These are phyloP conservation scores for Zygosaccharomyces gambellarensis DNA, from an alignment of 805 yeast genomes.

Conservation along the genomic window DNA sequence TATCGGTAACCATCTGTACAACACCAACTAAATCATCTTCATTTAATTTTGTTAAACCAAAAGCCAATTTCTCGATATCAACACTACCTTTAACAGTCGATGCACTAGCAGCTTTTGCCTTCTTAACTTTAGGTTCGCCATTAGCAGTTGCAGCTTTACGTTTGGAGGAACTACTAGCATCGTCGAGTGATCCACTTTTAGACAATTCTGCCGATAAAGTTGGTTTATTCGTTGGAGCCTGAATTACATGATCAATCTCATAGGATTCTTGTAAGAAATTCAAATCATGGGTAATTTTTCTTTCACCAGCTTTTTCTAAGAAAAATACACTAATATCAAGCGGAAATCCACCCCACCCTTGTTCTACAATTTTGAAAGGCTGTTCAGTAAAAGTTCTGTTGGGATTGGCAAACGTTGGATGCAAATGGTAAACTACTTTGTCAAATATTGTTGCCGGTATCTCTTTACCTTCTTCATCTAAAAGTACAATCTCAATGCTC, in stretches of 20 bases:
- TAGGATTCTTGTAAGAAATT: constrained; percentile 77
- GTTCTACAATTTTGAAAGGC: constrained; percentile 84
- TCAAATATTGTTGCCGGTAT: constrained; percentile 85
- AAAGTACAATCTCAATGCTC: constrained; percentile 70
- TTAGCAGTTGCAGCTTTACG: constrained; percentile 25
- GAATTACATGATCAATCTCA: constrained; percentile 68
- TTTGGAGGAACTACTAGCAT: constrained; percentile 28
- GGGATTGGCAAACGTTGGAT: constrained; percentile 92
- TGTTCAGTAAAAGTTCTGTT: constrained; percentile 71
- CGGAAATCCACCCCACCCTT: constrained; percentile 99
- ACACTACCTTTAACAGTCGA: constrained; percentile 63
- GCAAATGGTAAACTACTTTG: constrained; percentile 87
- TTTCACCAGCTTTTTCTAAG: constrained; percentile 84
- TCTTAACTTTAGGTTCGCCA: constrained; percentile 43
- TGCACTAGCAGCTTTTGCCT: constrained; percentile 41
- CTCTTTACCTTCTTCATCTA: constrained; percentile 76
- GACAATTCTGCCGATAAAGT: constrained; percentile 64
- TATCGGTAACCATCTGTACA: constrained; percentile 96
- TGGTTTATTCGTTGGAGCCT: constrained; percentile 72
- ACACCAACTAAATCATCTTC: constrained; percentile 93
- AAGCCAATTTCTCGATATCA: constrained; percentile 87
- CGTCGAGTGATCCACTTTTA: constrained; percentile 81
- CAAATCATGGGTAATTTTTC: constrained; percentile 81
- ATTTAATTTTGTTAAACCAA: constrained; percentile 75
- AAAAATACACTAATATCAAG: constrained; percentile 72